These are phyloP conservation scores for Phytophthora ramorum DNA, from an alignment of 352 stramenopile species.

Conservation along the genomic window DNA sequence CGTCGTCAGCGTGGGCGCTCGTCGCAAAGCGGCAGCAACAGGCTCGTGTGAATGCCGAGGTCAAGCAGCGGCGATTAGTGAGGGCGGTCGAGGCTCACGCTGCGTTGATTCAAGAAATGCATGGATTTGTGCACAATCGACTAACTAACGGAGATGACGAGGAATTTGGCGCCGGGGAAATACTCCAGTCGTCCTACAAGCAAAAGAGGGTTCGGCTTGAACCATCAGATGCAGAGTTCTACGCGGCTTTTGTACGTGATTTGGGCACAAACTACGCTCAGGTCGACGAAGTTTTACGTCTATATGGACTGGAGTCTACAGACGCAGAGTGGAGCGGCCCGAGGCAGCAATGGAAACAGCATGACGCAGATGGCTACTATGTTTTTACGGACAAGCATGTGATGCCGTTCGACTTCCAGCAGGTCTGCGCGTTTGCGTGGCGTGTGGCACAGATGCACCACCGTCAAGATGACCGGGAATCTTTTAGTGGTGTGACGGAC, in stretches of 20 bases:
- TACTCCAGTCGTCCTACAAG: neutral
- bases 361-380: conserved; percentile 19
- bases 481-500: conserved; percentile 10
- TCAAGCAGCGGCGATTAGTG: conserved; percentile 14
- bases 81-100: conserved; percentile 9
- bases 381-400: conserved; percentile 13
- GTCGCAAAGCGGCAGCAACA: conserved; percentile 26
- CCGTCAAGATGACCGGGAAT: conserved; percentile 22
- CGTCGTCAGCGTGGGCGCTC: conserved; percentile 19
- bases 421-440: conserved; percentile 8
- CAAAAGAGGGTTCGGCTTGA: conserved; percentile 28
- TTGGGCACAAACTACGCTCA: conserved; percentile 11
- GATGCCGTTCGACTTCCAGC: conserved; percentile 14
- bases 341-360: conserved; percentile 18
- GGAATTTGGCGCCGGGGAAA: neutral
- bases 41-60: conserved; percentile 18
- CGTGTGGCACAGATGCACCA: conserved; percentile 19
- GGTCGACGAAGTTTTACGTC: conserved; percentile 21
- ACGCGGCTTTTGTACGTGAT: conserved; percentile 4
- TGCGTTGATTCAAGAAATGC: conserved; percentile 19
- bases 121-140: conserved; percentile 1
- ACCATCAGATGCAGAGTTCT: conserved; percentile 23
- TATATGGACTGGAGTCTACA: conserved; percentile 14
- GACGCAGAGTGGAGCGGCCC: conserved; percentile 4
- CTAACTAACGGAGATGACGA: neutral